These are phyloP conservation scores for Candida taoyuanica DNA, from an alignment of 805 yeast genomes.

Conservation along the genomic window DNA sequence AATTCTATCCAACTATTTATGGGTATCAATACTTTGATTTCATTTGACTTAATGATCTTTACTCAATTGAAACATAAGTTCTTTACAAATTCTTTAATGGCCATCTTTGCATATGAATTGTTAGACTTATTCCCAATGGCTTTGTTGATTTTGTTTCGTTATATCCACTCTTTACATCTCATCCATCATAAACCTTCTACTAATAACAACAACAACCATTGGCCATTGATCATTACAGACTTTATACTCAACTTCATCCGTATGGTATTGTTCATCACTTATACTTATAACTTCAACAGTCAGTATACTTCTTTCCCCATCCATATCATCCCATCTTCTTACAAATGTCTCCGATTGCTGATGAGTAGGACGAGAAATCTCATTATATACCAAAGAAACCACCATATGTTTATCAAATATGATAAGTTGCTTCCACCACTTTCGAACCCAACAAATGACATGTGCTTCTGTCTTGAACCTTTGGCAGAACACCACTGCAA, in stretches of 20 bases:
- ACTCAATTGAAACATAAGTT: conserved; percentile 5
- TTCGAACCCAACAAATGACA: conserved; percentile 3
- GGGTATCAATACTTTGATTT: conserved; percentile 11
- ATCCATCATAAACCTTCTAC: conserved; percentile 1
- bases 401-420: conserved; percentile 7
- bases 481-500: conserved; percentile 7
- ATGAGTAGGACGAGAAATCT: conserved; percentile 17
- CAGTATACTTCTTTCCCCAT: conserved; percentile 11
- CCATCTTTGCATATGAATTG: conserved; percentile 21
- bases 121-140: conserved; percentile 18
- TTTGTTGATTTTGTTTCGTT: conserved; percentile 12
- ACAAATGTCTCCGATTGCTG: conserved; percentile 20
- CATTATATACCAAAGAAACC: conserved; percentile 12
- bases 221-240: conserved; percentile 7
- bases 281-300: conserved; percentile 16
- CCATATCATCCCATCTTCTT: conserved; percentile 15
- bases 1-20: conserved; percentile 2
- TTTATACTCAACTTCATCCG: conserved; percentile 11
- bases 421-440: background rate
- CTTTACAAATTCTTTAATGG: conserved; percentile 2
- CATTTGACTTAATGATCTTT: conserved; percentile 7
- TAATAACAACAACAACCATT: conserved; percentile 3
- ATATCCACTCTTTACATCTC: conserved; percentile 2
- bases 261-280: conserved; percentile 13
- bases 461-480: conserved; percentile 21